Percentiles rank a stretch among this genome's conserved stretches.
Conservation (phyloP, 2,329 filamentous ascomycete species). For the Colletotrichum limetticola region DNA sequence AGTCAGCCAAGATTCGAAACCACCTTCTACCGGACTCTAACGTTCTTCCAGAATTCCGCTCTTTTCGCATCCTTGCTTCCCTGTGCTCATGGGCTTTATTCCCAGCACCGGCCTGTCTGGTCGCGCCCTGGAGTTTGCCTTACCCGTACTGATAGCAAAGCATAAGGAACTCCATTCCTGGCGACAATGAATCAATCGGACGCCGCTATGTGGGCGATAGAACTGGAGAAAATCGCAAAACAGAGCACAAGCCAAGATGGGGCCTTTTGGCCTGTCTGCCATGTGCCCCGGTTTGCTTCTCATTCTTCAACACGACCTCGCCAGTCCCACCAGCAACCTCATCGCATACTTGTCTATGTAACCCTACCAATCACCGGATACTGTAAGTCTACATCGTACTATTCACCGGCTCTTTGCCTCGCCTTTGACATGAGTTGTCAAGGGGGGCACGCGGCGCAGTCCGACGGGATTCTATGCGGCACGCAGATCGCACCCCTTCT, state of each 20-base stretch:
- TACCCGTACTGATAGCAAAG: not conserved
- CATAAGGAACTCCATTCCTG: not conserved
- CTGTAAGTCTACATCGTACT: not conserved
- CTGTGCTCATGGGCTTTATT: not conserved
- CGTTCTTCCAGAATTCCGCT: slow-evolving; percentile 24
- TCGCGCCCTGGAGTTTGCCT: not conserved
- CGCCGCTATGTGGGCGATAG: not conserved
- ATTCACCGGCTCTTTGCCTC: not conserved
- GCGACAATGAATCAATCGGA: too few species aligned
- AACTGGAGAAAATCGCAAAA: not conserved
- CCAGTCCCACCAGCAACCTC: not conserved
- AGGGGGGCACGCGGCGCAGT: not conserved
- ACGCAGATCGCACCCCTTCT: slow-evolving; percentile 1
- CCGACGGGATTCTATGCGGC: not conserved
- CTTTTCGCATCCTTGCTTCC: not conserved
- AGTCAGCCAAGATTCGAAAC: slow-evolving; percentile 35
- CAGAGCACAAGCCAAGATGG: not conserved
- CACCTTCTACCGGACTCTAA: slow-evolving; percentile 21
- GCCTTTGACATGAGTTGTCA: not conserved
- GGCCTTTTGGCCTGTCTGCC: not conserved
- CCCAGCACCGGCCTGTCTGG: not conserved
- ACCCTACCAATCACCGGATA: not conserved
- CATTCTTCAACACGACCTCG: not conserved
- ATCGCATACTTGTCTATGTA: not conserved
- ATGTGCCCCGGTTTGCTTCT: slow-evolving; percentile 9